Conservation (phyloP, 2,329 filamentous ascomycete genomes). For the Fusarium concolor region DNA sequence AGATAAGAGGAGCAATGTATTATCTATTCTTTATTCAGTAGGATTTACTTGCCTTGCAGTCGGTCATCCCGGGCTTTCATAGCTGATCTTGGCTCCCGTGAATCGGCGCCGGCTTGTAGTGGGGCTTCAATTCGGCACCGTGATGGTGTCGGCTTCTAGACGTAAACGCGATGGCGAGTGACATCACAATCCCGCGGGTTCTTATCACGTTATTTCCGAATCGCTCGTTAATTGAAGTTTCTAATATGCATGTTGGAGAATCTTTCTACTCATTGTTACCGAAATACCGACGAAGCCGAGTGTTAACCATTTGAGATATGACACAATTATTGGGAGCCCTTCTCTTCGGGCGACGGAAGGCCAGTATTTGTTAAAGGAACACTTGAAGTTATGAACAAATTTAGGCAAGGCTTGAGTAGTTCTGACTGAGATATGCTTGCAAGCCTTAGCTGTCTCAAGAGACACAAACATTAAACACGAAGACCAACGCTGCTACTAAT, state of each 20-base stretch:
- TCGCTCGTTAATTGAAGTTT: background rate
- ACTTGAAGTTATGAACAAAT: too few species aligned
- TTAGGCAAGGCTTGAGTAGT: too few species aligned
- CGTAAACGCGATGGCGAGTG: slow-evolving; percentile 7
- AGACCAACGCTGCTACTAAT: too few species aligned
- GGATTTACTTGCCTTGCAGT: background rate
- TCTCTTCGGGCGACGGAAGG: too few species aligned
- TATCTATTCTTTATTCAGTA: background rate
- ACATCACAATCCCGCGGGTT: slow-evolving; percentile 3
- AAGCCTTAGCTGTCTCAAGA: too few species aligned
- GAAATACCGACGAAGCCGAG: background rate
- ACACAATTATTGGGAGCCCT: too few species aligned
- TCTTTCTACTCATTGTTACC: background rate
- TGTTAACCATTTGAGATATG: too few species aligned
- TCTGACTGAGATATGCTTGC: too few species aligned
- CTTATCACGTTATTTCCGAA: background rate
- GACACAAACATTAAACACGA: too few species aligned
- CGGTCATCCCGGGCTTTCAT: background rate
- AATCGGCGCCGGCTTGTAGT: slow-evolving; percentile 17
- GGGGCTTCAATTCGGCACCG: slow-evolving; percentile 14
- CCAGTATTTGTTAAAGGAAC: too few species aligned
- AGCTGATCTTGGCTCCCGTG: slow-evolving; percentile 11
- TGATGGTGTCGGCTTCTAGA: slow-evolving; percentile 5
- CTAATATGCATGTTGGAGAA: background rate
- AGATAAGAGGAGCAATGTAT: background rate